Conservation (phyloP, 208 protist genomes). For the Vickermania ingenoplastis region DNA sequence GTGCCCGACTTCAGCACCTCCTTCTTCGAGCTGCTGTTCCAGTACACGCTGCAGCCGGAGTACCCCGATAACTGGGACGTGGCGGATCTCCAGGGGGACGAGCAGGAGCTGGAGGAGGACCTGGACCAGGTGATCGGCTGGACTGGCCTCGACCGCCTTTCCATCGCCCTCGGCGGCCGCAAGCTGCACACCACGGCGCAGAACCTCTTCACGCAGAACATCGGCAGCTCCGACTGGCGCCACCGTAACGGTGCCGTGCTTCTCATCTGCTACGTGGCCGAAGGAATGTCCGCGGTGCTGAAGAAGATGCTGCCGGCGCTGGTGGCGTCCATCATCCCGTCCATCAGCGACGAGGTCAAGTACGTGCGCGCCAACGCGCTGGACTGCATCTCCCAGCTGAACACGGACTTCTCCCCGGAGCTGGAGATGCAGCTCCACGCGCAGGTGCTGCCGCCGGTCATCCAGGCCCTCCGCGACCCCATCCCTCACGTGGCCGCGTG, state of each 20-base stretch:
- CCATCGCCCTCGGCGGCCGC: slow-evolving; percentile 56
- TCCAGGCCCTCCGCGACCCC: slow-evolving; percentile 41
- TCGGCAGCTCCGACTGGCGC: slow-evolving; percentile 59
- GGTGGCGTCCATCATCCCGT: slow-evolving; percentile 32
- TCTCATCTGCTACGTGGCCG: slow-evolving; percentile 55
- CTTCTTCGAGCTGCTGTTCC: slow-evolving; percentile 75
- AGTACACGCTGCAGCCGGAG: slow-evolving; percentile 64
- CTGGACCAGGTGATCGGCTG: slow-evolving; percentile 52
- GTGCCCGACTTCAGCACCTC: slow-evolving; percentile 63
- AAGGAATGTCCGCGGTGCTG: slow-evolving; percentile 58
- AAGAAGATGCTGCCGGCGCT: slow-evolving; percentile 45
- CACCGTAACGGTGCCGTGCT: slow-evolving; percentile 58
- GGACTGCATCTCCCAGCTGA: slow-evolving; percentile 64
- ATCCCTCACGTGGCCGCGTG: slow-evolving; percentile 52
- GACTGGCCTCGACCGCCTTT: slow-evolving; percentile 60
- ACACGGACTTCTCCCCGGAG: slow-evolving; percentile 50
- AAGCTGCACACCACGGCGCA: slow-evolving; percentile 63
- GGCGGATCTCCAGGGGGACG: slow-evolving; percentile 39
- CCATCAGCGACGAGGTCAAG: slow-evolving; percentile 54
- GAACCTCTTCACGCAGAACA: slow-evolving; percentile 59
- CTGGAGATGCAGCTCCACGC: slow-evolving; percentile 40
- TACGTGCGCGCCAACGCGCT: slow-evolving; percentile 69
- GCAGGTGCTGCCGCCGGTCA: slow-evolving; percentile 38
- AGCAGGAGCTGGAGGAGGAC: slow-evolving; percentile 51
- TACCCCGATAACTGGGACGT: slow-evolving; percentile 59